Base-by-base conservation (phyloP, 495 filamentous ascomycete species). In the Elaphomyces granulatus region DNA sequence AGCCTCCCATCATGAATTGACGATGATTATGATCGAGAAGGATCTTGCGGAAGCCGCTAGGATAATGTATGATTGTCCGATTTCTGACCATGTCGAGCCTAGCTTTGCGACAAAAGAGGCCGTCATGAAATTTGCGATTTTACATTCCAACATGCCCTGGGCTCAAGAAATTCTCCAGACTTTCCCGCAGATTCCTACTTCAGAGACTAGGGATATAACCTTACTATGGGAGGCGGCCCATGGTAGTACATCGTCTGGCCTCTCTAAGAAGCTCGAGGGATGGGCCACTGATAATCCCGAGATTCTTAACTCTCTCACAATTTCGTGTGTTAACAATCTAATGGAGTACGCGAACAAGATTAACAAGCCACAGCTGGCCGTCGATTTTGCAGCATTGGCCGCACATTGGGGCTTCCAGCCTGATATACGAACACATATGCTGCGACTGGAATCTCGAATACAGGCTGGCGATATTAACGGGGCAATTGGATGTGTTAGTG, bases 141-240 rank as follows among this genome's bases (percentile, higher is more conserved):
- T 72, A 14, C 75, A 74, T 35, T 54, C 70, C 9, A 70, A 85
- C 30, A 44, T 66, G 7, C 60, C 72, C 1, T 88, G 78, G 72
- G 79, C 77, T 2, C 63, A 70, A 35, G 47, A 65, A 14, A 60
- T 92, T 15, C 74, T 84, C 28, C 61, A 75, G 21, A 59, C 72
- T 3, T 50, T 87, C 14, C 51, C 77, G 18, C 59, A 67, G 33
- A 60, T 45, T 14, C 68, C 66, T 15, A 53, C 44, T 19, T 71
- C 80, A 28, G 58, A 67, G 17, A 63, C 50, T 8, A 81, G 80
- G 71, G 76, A 87, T 46, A 66, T 79, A 20, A 60, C 79, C 4
- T 67, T 94, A 32, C 71, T 81, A 35, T 93, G 82, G 81, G 75
- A 83, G 18, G 80, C 78, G 9, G 68, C 78, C 9, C 71, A 78